Percentiles rank a stretch among this genome's conserved stretches.
These are phyloP conservation scores for Fusarium lateritium DNA, from an alignment of 2,329 filamentous ascomycete species.

Conservation along the genomic window DNA sequence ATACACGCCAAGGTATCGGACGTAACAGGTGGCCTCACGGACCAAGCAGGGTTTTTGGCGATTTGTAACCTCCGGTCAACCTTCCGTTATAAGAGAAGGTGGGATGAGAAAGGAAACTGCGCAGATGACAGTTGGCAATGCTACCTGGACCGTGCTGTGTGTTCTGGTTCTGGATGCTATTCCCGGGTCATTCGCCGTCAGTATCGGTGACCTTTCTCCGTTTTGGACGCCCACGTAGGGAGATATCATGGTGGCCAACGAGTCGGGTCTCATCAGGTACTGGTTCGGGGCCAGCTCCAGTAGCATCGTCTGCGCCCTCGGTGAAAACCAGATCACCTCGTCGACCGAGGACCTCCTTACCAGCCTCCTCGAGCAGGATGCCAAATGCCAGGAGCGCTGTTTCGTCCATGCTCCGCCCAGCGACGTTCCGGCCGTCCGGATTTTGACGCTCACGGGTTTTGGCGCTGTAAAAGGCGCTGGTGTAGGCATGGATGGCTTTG, in stretches of 20 bases:
- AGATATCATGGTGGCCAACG: constrained; percentile 46
- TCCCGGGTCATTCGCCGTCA: constrained; percentile 29
- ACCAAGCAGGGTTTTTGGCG: constrained; percentile 22
- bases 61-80: constrained; percentile 20
- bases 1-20: constrained; percentile 19
- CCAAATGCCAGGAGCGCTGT: constrained; percentile 83
- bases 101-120: constrained; percentile 3
- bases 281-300: constrained; percentile 34
- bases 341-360: constrained; percentile 71
- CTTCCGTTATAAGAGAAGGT: constrained; percentile 18
- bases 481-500: constrained; percentile 77
- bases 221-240: constrained; percentile 50
- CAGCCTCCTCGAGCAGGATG: constrained; percentile 80
- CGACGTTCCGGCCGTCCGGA: constrained; percentile 53
- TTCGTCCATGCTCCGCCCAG: constrained; percentile 80
- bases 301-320: constrained; percentile 62
- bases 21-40: constrained; percentile 9
- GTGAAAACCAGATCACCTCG: constrained; percentile 81
- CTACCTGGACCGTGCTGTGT: constrained; percentile 2
- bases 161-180: constrained; percentile 14
- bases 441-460: constrained; percentile 48
- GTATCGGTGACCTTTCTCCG: constrained; percentile 51
- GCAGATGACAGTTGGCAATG: constrained; percentile 1
- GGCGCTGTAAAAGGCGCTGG: constrained; percentile 75
- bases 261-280: constrained; percentile 35